Evolutionary conservation across 495 filamentous ascomycete genomes (phyloP).

Genomic region (Penicillium egyptiacum): DNA sequence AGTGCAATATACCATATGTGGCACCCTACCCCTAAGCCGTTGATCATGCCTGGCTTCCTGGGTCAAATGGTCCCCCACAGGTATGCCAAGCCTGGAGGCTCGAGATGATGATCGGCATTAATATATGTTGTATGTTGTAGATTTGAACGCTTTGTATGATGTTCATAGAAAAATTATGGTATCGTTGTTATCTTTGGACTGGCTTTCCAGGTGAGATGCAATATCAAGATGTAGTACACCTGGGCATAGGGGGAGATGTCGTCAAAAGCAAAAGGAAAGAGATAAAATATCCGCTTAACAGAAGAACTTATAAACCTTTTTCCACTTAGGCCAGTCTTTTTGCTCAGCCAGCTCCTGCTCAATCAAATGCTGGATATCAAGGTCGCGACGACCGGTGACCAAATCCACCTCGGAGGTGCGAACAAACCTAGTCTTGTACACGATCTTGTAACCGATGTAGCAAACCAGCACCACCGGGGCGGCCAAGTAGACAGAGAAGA

Average conservation of each 20-base stretch:
- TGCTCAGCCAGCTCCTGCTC: slow-evolving; percentile 74
- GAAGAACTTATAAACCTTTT: slow-evolving; percentile 65
- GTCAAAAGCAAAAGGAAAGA: background rate
- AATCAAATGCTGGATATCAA: slow-evolving; percentile 73
- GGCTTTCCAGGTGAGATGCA: background rate
- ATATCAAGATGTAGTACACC: slow-evolving; percentile 1
- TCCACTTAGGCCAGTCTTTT: slow-evolving; percentile 79
- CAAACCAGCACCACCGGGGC: slow-evolving; percentile 74
- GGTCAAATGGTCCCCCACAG: slow-evolving; percentile 1
- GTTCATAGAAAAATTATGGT: background rate
- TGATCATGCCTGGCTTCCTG: background rate
- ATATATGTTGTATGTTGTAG: slow-evolving; percentile 7
- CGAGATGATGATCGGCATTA: slow-evolving; percentile 14
- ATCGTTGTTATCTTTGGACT: background rate
- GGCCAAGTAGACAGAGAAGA: slow-evolving; percentile 80
- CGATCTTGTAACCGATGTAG: slow-evolving; percentile 81
- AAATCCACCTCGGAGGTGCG: slow-evolving; percentile 75
- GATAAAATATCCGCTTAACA: slow-evolving; percentile 39
- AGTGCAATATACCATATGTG: background rate
- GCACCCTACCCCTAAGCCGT: background rate
- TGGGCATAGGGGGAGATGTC: slow-evolving; percentile 4
- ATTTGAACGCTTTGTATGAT: background rate
- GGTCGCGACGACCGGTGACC: slow-evolving; percentile 80
- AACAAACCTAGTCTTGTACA: slow-evolving; percentile 67
- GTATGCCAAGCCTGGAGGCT: slow-evolving; percentile 21